Conservation (phyloP, 2,329 filamentous ascomycete genomes). For the Alternaria angustiovoidea region DNA sequence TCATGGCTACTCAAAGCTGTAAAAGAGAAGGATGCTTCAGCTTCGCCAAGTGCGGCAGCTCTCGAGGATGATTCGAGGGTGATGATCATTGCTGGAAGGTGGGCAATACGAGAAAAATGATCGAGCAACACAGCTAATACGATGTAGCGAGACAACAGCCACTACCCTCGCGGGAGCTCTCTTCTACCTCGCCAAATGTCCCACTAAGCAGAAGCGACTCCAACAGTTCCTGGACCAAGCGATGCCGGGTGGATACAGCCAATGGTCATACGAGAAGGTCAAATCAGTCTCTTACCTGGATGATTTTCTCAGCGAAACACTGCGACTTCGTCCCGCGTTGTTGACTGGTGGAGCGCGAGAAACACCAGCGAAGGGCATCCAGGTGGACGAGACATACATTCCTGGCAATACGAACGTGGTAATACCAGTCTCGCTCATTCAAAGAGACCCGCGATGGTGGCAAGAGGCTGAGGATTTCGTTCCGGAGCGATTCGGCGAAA, state of each 20-base stretch:
- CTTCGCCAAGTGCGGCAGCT: slow-evolving; percentile 40
- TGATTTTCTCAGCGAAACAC: slow-evolving; percentile 46
- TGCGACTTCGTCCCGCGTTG: slow-evolving; percentile 52
- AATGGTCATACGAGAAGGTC: slow-evolving; percentile 43
- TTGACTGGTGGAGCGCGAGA: slow-evolving; percentile 48
- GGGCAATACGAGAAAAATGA: neutral
- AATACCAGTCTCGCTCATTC: slow-evolving; percentile 17
- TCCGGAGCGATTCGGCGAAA: slow-evolving; percentile 29
- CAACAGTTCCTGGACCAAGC: slow-evolving; percentile 40
- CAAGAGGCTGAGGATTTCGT: slow-evolving; percentile 22
- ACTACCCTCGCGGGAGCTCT: slow-evolving; percentile 40
- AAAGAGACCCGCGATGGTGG: slow-evolving; percentile 24
- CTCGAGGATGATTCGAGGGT: slow-evolving; percentile 46
- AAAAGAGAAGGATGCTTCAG: slow-evolving; percentile 48
- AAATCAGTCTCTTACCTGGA: slow-evolving; percentile 43
- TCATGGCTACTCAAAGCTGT: slow-evolving; percentile 54
- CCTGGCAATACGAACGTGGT: slow-evolving; percentile 23
- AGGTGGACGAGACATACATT: slow-evolving; percentile 27
- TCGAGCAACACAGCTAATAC: neutral
- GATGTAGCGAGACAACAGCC: slow-evolving; percentile 48
- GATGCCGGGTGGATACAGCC: slow-evolving; percentile 30
- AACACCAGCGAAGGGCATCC: slow-evolving; percentile 49
- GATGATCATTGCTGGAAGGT: slow-evolving; percentile 48
- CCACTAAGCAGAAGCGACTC: slow-evolving; percentile 39
- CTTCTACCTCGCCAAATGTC: slow-evolving; percentile 47